Evolutionary conservation across 352 stramenopile species (phyloP).

Genomic region (Blastocystis sp.): DNA sequence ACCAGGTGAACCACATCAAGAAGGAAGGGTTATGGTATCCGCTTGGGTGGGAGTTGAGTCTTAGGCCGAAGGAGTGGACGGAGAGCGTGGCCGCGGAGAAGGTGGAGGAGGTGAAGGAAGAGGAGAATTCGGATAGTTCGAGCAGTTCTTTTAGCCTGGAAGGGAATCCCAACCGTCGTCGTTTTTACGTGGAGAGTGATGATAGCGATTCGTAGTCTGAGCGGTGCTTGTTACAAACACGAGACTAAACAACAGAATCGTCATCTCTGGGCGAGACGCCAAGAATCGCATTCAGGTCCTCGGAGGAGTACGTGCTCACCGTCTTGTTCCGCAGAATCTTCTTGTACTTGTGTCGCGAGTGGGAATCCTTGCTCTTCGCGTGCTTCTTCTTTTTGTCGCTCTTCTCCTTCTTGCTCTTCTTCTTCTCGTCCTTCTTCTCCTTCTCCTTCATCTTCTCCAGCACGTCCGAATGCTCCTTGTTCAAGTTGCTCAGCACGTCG

Average conservation of each 20-base stretch:
- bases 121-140: constrained; percentile 13
- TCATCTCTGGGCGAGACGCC: constrained; percentile 49
- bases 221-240: constrained; percentile 16
- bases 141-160: constrained; percentile 44
- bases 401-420: constrained; percentile 30
- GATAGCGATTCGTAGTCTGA: constrained; percentile 11
- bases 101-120: constrained; percentile 69
- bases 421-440: constrained; percentile 64
- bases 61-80: constrained; percentile 80
- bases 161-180: constrained; percentile 64
- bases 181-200: constrained; percentile 69
- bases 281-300: constrained; percentile 71
- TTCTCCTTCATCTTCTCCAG: constrained; percentile 59
- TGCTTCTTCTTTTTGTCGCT: constrained; percentile 47
- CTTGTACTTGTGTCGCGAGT: constrained; percentile 53
- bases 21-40: constrained; percentile 87
- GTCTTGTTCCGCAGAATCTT: constrained; percentile 64
- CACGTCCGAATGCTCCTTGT: constrained; percentile 62
- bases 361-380: not conserved
- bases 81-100: constrained; percentile 74
- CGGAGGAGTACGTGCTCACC: constrained; percentile 52
- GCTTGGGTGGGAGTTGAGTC: not conserved
- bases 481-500: constrained; percentile 39
- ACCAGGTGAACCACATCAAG: constrained; percentile 96
- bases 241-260: constrained; percentile 6